Conservation (phyloP, 768 basidiomycete genomes). For the Tulasnella sp. region DNA sequence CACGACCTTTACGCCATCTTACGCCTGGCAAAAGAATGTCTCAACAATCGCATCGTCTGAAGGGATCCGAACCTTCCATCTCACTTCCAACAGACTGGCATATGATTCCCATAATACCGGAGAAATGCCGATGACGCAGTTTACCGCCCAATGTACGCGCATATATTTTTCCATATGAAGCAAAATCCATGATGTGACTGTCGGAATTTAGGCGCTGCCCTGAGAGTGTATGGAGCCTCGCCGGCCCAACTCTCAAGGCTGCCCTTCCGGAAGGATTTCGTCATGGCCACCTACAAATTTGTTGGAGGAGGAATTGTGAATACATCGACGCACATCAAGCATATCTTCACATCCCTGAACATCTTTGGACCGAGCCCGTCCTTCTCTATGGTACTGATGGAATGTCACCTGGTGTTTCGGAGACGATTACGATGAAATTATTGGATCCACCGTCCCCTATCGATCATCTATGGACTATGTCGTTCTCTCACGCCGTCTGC, state of each 20-base stretch:
- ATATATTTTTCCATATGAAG: background rate
- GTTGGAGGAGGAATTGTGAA: background rate
- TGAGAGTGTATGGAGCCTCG: background rate
- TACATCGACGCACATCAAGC: background rate
- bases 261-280: background rate
- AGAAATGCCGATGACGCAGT: background rate
- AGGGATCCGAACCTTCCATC: background rate
- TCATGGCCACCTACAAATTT: background rate
- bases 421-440: background rate
- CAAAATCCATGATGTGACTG: too few species aligned
- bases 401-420: background rate
- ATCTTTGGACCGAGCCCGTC: background rate
- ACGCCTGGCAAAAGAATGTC: background rate
- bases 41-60: background rate
- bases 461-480: background rate
- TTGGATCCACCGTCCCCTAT: background rate
- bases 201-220: background rate
- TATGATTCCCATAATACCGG: background rate
- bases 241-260: background rate
- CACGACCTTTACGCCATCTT: background rate
- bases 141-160: background rate
- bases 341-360: background rate
- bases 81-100: background rate
- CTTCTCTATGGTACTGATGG: background rate
- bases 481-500: background rate